A percentile compares a stretch with the other conserved stretches of the same genome.
Conservation (phyloP, 2,329 filamentous ascomycete species). For the Aureobasidium sp. region DNA sequence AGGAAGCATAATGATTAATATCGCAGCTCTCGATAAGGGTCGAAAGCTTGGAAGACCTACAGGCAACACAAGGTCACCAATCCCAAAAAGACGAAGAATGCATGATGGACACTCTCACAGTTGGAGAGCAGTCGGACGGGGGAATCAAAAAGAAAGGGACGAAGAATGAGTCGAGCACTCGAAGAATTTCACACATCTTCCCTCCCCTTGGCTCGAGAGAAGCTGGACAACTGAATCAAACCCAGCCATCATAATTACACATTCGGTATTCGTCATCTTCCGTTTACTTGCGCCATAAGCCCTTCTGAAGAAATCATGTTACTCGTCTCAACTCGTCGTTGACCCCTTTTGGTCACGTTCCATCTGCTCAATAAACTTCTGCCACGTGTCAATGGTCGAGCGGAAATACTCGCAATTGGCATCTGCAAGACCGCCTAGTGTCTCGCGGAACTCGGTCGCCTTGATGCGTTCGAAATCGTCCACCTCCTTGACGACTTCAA, state of each 20-base stretch:
- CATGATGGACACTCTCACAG: no score
- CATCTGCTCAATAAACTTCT: slow-evolving; percentile 82
- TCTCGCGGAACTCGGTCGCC: slow-evolving; percentile 80
- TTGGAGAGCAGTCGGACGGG: no score
- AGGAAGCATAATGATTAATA: no score
- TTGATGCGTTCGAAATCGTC: slow-evolving; percentile 96
- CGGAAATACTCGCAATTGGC: slow-evolving; percentile 84
- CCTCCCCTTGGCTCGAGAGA: background rate
- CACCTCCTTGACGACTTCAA: slow-evolving; percentile 90
- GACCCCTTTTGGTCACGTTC: slow-evolving; percentile 52
- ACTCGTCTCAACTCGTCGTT: background rate
- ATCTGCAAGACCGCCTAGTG: slow-evolving; percentile 74
- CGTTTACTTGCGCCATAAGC: background rate
- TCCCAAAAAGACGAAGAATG: no score
- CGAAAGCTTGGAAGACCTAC: no score
- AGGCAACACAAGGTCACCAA: no score
- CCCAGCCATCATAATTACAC: slow-evolving; percentile 2
- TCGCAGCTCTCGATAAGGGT: no score
- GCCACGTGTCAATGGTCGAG: slow-evolving; percentile 75
- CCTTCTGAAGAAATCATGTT: background rate
- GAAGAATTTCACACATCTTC: background rate
- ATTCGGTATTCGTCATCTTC: background rate
- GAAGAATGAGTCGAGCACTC: background rate
- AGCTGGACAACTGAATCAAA: background rate
- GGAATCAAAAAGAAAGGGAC: no score